Evolutionary conservation across 2,329 filamentous ascomycete genomes (phyloP).

Genomic region (Coniella vitis): DNA sequence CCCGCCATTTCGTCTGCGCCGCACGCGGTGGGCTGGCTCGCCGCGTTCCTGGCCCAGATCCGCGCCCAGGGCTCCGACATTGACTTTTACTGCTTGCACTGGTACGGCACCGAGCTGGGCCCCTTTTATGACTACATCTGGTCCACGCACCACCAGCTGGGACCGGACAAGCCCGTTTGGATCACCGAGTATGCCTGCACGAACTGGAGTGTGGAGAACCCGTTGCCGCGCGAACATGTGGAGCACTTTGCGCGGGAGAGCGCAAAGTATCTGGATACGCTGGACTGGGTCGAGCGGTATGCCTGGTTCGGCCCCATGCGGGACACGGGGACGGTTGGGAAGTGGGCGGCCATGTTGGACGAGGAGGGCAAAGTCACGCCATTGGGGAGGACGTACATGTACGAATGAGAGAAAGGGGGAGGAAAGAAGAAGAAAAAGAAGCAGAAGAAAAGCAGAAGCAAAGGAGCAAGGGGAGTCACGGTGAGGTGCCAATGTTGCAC

Average conservation of each 20-base stretch:
- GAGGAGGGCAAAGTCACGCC: constrained; percentile 16
- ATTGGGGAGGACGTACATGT: constrained; percentile 18
- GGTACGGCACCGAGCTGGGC: constrained; percentile 20
- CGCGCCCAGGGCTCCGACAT: constrained; percentile 16
- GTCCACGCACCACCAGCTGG: constrained; percentile 19
- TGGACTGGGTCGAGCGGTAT: constrained; percentile 22
- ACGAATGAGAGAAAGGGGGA: constrained; percentile 5
- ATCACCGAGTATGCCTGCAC: constrained; percentile 21
- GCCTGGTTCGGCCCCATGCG: constrained; percentile 22
- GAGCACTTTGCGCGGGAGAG: constrained; percentile 19
- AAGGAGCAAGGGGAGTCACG: too few relatives aligned
- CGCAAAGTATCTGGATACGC: constrained; percentile 19
- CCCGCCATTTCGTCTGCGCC: constrained; percentile 20
- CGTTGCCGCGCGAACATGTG: constrained; percentile 17
- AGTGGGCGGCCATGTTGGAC: constrained; percentile 19
- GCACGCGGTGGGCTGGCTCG: constrained; percentile 18
- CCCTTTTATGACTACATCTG: constrained; percentile 22
- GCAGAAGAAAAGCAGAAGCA: not conserved
- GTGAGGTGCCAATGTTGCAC: too few relatives aligned
- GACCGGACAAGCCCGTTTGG: constrained; percentile 18
- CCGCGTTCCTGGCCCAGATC: constrained; percentile 16
- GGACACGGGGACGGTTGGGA: constrained; percentile 19
- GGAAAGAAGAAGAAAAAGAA: not conserved
- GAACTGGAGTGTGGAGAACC: constrained; percentile 18
- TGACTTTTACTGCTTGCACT: constrained; percentile 21